Evolutionary conservation across 768 basidiomycete species (phyloP).

Genomic region (Naganishia vaughanmartiniae): DNA sequence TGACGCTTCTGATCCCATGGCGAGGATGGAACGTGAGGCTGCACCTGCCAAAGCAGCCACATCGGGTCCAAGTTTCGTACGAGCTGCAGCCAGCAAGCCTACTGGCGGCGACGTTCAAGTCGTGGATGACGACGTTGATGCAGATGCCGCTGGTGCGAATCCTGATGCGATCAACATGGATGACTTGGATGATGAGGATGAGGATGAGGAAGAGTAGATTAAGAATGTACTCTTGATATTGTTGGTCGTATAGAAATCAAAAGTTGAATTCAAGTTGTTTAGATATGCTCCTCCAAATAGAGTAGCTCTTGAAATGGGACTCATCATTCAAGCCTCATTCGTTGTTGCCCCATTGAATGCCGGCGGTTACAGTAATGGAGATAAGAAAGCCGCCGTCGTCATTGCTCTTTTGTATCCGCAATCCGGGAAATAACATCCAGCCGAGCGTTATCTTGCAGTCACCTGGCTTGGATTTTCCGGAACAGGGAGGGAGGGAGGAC

Average conservation of each 20-base stretch:
- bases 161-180: conserved; percentile 52
- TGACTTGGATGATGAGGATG: conserved; percentile 50
- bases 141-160: conserved; percentile 41
- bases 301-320: no score
- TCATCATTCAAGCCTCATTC: no score
- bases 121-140: conserved; percentile 51
- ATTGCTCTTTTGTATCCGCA: background rate
- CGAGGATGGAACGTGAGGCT: conserved; percentile 57
- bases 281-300: no score
- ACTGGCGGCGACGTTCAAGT: conserved; percentile 57
- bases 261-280: no score
- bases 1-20: conserved; percentile 72
- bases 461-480: background rate
- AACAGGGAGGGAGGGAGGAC: background rate
- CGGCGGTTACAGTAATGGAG: background rate
- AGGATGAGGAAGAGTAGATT: conserved; percentile 26
- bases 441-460: conserved; percentile 5
- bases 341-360: no score
- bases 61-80: conserved; percentile 45
- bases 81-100: conserved; percentile 41
- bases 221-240: background rate
- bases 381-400: conserved; percentile 13
- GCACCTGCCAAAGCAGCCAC: conserved; percentile 26
- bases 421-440: background rate
- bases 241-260: background rate